Evolutionary conservation across 768 basidiomycete species (phyloP).

Genomic region (Podaxis pistillaris): DNA sequence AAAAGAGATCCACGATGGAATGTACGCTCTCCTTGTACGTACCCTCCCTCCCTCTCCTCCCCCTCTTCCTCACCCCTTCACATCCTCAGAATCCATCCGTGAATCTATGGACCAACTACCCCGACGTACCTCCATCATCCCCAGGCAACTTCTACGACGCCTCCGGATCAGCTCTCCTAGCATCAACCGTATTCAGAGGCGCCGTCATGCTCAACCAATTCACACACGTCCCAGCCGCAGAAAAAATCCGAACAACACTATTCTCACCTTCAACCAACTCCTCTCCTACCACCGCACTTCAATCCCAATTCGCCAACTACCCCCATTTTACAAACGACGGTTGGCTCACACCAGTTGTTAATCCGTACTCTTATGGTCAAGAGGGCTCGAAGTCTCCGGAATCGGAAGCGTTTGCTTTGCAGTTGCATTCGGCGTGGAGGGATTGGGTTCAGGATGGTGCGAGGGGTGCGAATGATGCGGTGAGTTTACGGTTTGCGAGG

Average conservation of each 20-base stretch:
- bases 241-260: constrained; percentile 47
- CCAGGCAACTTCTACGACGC: constrained; percentile 66
- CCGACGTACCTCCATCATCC: constrained; percentile 40
- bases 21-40: constrained; percentile 62
- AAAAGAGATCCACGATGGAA: constrained; percentile 68
- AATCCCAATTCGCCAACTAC: constrained; percentile 20
- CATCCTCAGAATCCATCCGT: constrained; percentile 35
- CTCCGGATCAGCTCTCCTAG: constrained; percentile 71
- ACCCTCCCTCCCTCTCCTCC: background rate
- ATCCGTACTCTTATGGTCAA: constrained; percentile 55
- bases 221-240: constrained; percentile 55
- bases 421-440: constrained; percentile 70
- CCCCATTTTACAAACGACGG: constrained; percentile 56
- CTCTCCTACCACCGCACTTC: constrained; percentile 10
- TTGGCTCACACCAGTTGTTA: constrained; percentile 73
- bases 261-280: constrained; percentile 19
- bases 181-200: constrained; percentile 73
- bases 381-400: constrained; percentile 65
- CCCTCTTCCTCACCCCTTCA: constrained; percentile 14
- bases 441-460: constrained; percentile 68
- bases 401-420: constrained; percentile 75
- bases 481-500: background rate
- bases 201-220: constrained; percentile 52
- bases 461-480: constrained; percentile 31
- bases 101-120: constrained; percentile 71